These are phyloP conservation scores for Geotrichum europaeum DNA, from an alignment of 1,139 yeast species.

Conservation along the genomic window DNA sequence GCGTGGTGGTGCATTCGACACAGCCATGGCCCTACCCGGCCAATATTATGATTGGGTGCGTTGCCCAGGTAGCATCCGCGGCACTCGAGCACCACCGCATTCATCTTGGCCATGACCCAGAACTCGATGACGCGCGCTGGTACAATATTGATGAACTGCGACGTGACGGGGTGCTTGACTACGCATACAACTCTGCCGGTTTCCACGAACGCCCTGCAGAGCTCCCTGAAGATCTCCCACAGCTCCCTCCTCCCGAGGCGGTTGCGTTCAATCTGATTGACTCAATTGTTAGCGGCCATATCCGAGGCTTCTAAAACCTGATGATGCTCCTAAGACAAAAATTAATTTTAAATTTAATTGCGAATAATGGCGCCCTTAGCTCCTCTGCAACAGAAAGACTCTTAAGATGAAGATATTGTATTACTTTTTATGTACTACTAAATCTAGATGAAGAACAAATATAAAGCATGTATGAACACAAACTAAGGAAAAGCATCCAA, in stretches of 20 bases:
- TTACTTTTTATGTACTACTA: neutral
- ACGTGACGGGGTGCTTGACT: slow-evolving; percentile 24
- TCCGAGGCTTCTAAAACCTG: neutral
- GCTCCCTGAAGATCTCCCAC: slow-evolving; percentile 31
- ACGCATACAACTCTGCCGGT: slow-evolving; percentile 9
- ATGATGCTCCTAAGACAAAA: too few relatives aligned
- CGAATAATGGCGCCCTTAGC: neutral
- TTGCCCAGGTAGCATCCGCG: slow-evolving; percentile 62
- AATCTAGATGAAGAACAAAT: neutral
- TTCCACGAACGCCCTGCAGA: slow-evolving; percentile 20
- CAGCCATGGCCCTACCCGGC: slow-evolving; percentile 99
- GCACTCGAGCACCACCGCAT: slow-evolving; percentile 46
- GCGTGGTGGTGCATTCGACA: slow-evolving; percentile 55
- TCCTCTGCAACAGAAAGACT: too few relatives aligned
- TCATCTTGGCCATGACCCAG: slow-evolving; percentile 75
- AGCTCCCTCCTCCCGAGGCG: slow-evolving; percentile 45
- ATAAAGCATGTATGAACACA: too few relatives aligned
- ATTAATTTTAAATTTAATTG: too few relatives aligned
- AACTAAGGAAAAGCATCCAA: too few relatives aligned
- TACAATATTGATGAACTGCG: slow-evolving; percentile 52
- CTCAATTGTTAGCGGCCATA: slow-evolving; percentile 30
- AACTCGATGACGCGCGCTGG: slow-evolving; percentile 81
- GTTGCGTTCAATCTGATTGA: slow-evolving; percentile 44
- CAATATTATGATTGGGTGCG: slow-evolving; percentile 86
- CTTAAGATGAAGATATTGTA: too few relatives aligned